Percentiles rank a stretch among this genome's conserved stretches.
Conservation (phyloP, 2,329 filamentous ascomycete species). For the Colletotrichum caudatum region DNA sequence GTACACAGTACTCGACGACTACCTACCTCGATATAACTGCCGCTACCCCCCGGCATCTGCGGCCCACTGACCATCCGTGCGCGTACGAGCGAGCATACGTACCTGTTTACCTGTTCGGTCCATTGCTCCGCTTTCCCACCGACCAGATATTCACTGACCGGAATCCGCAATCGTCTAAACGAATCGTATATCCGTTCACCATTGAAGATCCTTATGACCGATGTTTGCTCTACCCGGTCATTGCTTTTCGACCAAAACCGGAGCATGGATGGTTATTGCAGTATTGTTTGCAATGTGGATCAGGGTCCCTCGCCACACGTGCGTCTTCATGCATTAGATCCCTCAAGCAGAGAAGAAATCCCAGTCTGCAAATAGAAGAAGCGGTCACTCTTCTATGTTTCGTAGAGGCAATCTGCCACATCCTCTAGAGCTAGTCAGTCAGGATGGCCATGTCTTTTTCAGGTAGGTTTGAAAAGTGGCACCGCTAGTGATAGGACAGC, state of each 20-base stretch:
- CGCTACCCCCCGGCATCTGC: slow-evolving; percentile 16
- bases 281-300: neutral
- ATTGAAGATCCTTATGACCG: neutral
- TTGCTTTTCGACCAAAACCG: slow-evolving; percentile 25
- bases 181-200: slow-evolving; percentile 2
- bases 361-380: slow-evolving; percentile 3
- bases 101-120: slow-evolving; percentile 5
- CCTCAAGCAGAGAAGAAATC: slow-evolving; percentile 23
- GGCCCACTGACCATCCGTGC: neutral
- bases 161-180: slow-evolving; percentile 26
- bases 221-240: slow-evolving; percentile 3
- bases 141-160: slow-evolving; percentile 24
- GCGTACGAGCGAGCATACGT: neutral
- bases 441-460: neutral
- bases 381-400: slow-evolving; percentile 11
- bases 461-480: neutral
- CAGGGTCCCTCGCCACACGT: slow-evolving; percentile 12
- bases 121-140: slow-evolving; percentile 22
- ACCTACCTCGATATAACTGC: slow-evolving; percentile 13
- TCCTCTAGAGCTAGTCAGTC: neutral
- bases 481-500: too few species aligned
- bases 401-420: neutral
- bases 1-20: neutral
- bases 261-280: neutral
- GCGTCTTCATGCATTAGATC: slow-evolving; percentile 16